Conservation (phyloP, 495 filamentous ascomycete species). For the Bathelium albidoporum region DNA sequence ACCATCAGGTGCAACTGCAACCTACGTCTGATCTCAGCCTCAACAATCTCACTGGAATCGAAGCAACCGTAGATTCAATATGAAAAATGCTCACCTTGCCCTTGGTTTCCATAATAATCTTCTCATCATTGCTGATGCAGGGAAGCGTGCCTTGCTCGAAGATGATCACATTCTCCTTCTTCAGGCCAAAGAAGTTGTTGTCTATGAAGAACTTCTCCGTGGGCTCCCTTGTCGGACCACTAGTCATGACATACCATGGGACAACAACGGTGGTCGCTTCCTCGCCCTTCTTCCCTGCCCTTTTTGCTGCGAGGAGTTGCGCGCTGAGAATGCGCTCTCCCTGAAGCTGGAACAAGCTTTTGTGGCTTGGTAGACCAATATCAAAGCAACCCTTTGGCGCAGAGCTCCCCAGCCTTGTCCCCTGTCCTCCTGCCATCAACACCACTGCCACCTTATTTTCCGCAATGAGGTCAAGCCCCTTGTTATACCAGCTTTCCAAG, state of each 20-base stretch:
- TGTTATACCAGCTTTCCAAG: constrained; percentile 72
- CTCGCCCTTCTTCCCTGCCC: constrained; percentile 43
- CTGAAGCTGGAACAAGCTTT: constrained; percentile 95
- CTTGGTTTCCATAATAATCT: constrained; percentile 90
- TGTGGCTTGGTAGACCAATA: constrained; percentile 82
- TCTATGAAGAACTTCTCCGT: constrained; percentile 90
- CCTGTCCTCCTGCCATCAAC: constrained; percentile 94
- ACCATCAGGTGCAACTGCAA: constrained; percentile 95
- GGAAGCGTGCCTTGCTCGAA: constrained; percentile 97
- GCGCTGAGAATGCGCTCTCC: constrained; percentile 84
- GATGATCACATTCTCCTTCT: constrained; percentile 74
- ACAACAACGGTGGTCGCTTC: constrained; percentile 48
- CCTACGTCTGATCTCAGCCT: constrained; percentile 28
- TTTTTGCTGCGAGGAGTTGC: constrained; percentile 70
- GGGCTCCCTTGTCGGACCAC: constrained; percentile 82
- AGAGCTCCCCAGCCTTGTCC: constrained; percentile 86
- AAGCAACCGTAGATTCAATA: constrained; percentile 8
- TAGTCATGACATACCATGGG: constrained; percentile 99
- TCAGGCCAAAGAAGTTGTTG: constrained; percentile 80
- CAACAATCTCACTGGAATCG: background rate
- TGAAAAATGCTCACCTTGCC: constrained; percentile 50
- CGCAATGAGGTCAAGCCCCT: constrained; percentile 75
- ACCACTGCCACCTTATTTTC: constrained; percentile 90
- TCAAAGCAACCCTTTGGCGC: constrained; percentile 95
- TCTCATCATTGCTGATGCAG: constrained; percentile 94